Conservation (phyloP, 441 rosid species). For the Cnidoscolus chayamansa region DNA sequence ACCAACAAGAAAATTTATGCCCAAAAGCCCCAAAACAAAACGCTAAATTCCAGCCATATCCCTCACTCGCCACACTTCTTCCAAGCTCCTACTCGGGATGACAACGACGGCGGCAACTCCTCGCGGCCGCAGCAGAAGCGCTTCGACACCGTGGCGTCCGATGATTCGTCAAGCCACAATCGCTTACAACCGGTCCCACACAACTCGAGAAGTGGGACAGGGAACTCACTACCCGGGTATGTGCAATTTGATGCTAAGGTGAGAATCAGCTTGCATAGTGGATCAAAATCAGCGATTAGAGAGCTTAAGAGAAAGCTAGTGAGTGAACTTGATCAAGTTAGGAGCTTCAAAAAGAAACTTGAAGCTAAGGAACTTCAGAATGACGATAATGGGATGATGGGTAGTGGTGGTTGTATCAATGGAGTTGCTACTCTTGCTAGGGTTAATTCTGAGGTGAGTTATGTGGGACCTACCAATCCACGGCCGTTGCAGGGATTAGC, state of each 20-base stretch:
- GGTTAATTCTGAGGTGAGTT: conserved; percentile 51
- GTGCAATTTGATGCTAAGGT: conserved; percentile 39
- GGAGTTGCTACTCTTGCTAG: conserved; percentile 35
- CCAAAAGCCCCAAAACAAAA: conserved; percentile 31
- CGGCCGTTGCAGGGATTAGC: conserved; percentile 26
- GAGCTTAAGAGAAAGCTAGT: conserved; percentile 58
- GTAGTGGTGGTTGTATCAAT: conserved; percentile 7
- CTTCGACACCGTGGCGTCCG: conserved; percentile 31
- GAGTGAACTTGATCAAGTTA: conserved; percentile 67
- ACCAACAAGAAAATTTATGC: conserved; percentile 32
- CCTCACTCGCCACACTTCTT: conserved; percentile 20
- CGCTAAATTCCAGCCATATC: conserved; percentile 13
- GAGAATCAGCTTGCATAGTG: conserved; percentile 52
- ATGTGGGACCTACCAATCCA: conserved; percentile 38
- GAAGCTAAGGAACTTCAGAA: conserved; percentile 40
- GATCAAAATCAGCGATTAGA: conserved; percentile 49
- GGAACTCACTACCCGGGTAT: conserved; percentile 30
- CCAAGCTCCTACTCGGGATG: neutral
- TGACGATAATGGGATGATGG: conserved; percentile 5
- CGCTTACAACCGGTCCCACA: conserved; percentile 30
- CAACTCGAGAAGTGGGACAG: conserved; percentile 30
- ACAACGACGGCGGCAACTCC: conserved; percentile 13
- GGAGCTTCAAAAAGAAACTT: conserved; percentile 53
- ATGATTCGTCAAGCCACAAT: conserved; percentile 41
- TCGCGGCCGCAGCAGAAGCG: conserved; percentile 15